Conservation (phyloP, 2,329 filamentous ascomycete species). For the Trichophyton schoenleinii region DNA sequence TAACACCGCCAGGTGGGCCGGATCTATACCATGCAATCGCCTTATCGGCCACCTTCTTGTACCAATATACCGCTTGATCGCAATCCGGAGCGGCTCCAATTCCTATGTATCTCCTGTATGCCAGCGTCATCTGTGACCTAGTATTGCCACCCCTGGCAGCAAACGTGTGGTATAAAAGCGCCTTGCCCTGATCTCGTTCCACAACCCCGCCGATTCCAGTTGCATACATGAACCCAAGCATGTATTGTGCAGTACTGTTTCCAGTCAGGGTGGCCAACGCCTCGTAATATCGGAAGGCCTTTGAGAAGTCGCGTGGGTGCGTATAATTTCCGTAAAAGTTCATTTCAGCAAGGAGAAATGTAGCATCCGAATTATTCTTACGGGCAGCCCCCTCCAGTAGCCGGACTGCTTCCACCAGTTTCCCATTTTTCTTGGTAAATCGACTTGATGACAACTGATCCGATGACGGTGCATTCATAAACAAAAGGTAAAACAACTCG, state of each 20-base stretch:
- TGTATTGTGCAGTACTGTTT: slow-evolving; percentile 87
- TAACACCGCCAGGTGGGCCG: slow-evolving; percentile 77
- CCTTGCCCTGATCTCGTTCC: slow-evolving; percentile 75
- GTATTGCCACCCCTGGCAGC: slow-evolving; percentile 74
- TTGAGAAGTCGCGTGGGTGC: slow-evolving; percentile 66
- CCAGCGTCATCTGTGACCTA: slow-evolving; percentile 85
- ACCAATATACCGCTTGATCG: slow-evolving; percentile 72
- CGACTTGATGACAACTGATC: slow-evolving; percentile 31
- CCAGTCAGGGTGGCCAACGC: slow-evolving; percentile 63
- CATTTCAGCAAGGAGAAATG: slow-evolving; percentile 82
- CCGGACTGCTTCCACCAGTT: slow-evolving; percentile 45
- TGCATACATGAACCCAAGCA: slow-evolving; percentile 91
- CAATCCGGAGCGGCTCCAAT: slow-evolving; percentile 79
- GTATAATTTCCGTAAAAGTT: slow-evolving; percentile 95
- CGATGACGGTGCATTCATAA: slow-evolving; percentile 48
- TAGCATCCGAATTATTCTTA: slow-evolving; percentile 56
- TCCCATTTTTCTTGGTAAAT: slow-evolving; percentile 23
- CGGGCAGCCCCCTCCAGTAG: slow-evolving; percentile 48
- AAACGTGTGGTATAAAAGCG: slow-evolving; percentile 87
- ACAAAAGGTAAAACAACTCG: slow-evolving; percentile 50
- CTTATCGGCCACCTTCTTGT: slow-evolving; percentile 88
- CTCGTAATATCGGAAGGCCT: slow-evolving; percentile 70
- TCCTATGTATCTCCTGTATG: slow-evolving; percentile 70
- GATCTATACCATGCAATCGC: slow-evolving; percentile 77
- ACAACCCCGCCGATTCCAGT: slow-evolving; percentile 78